Percentiles rank a stretch among this genome's conserved stretches.
phyloP scores from a whole-genome alignment of 441 rosid genomes.

The Syzygium malaccense region DNA sequence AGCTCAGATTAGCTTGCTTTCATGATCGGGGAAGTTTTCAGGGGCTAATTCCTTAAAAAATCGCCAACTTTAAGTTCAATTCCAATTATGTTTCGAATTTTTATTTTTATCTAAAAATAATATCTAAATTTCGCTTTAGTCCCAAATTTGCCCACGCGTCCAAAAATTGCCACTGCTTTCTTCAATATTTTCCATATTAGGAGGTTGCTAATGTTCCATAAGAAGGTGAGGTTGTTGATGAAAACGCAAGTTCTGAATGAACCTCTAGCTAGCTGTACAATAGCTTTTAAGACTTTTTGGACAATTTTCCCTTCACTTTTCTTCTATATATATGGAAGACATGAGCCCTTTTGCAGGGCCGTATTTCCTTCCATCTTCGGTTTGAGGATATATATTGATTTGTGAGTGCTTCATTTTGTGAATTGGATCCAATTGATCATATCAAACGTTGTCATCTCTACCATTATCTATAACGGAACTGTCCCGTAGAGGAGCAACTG shows the following conservation, averaged over 20 bases:
- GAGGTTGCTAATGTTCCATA: background rate
- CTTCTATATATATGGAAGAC: background rate
- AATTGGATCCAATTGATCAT: background rate
- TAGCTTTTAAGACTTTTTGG: background rate
- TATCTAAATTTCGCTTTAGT: too few species aligned
- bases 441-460: too few species aligned
- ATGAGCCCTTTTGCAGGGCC: background rate
- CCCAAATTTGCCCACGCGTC: background rate
- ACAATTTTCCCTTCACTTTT: background rate
- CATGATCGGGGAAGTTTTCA: background rate
- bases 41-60: background rate
- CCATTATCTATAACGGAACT: too few species aligned
- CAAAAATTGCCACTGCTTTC: background rate
- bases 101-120: background rate
- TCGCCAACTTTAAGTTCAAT: background rate
- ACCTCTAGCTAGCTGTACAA: background rate
- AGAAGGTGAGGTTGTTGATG: background rate
- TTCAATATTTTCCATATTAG: background rate
- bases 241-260: background rate
- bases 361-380: background rate
- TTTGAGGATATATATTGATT: background rate
- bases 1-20: background rate
- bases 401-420: background rate
- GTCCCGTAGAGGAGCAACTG: background rate
- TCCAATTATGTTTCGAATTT: accelerated